Base-by-base conservation (phyloP, 2,329 filamentous ascomycete species). In the Ilyonectria sp. region DNA sequence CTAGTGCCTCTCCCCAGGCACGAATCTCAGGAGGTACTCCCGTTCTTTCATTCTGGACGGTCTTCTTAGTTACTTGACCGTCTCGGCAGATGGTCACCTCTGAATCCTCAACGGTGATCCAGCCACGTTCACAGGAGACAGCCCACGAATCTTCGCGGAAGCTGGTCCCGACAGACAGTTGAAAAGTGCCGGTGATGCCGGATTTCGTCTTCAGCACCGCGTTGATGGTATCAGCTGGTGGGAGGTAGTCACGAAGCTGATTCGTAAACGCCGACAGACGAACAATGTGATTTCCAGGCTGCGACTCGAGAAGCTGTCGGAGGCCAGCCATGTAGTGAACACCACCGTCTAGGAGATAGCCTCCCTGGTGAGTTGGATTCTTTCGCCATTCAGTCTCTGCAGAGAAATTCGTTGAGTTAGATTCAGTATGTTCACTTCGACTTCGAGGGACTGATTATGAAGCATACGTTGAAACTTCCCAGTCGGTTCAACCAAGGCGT, bases 281-380 rank as follows among this genome's bases (percentile, higher is more conserved):
- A 46, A 29, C 13, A 5, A 63, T 52, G 2, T 68, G 23, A 3
- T 70, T 58, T 17, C 68, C 61, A 10, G 54, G 2, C 17, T 62
- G 50, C 3, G 65, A 57, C 15, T 13, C 9, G 1, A 70, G 44
- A 7, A 70, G 54, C 11, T 50, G 37, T 2, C 2, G 43, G 10
- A 71, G 56, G 10, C 62, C 68, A 6, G 64, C 69, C 37, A 69
- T 49, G n/a, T 65, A 69, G 56, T 71, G 69, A 40, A 71, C 68
- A 8, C 69, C 69, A 10, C 63, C 57, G 33, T 71, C 69, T 1
- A 66, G 63, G 5, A 66, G 58, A 33, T 62, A 66, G 21, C 63
- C 63, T 21, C 63, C 63, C 21, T 66, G 63, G 60, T 67, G 61
- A 1, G 57, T 54, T 0, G 69, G 67, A 17, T 26, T 44, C 26